Percentiles rank a stretch among this genome's conserved stretches.
These are phyloP conservation scores for Phanerochaete sordida DNA, from an alignment of 768 basidiomycete species.

Conservation along the genomic window DNA sequence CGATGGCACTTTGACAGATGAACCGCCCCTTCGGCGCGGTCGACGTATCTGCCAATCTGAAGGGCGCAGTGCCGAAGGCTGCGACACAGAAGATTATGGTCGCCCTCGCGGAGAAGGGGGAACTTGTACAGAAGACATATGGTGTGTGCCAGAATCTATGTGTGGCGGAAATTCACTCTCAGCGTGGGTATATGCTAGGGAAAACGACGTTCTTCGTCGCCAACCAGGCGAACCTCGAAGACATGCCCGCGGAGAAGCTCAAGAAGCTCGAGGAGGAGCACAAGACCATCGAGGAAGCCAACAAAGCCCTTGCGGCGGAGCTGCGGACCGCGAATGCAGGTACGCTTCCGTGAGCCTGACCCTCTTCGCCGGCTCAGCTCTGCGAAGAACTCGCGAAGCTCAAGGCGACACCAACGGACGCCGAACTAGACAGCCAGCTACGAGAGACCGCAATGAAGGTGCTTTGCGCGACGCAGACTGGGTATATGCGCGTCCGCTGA, in stretches of 20 bases:
- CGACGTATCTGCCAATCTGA: constrained; percentile 87
- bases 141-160: constrained; percentile 40
- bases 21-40: constrained; percentile 94
- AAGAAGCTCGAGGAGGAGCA: constrained; percentile 57
- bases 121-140: constrained; percentile 78
- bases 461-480: not conserved
- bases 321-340: constrained; percentile 48
- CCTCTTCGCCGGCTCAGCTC: constrained; percentile 4
- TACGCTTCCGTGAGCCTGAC: constrained; percentile 19
- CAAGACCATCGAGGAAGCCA: constrained; percentile 54
- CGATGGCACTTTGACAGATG: constrained; percentile 47
- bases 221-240: constrained; percentile 71
- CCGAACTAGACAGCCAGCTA: constrained; percentile 56
- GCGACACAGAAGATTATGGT: constrained; percentile 81
- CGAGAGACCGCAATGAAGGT: constrained; percentile 52
- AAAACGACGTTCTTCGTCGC: constrained; percentile 87
- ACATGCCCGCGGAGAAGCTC: constrained; percentile 60
- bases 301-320: constrained; percentile 48
- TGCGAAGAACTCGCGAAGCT: constrained; percentile 59
- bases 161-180: not conserved
- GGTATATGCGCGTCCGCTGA: not conserved
- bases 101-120: constrained; percentile 81
- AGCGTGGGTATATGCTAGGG: constrained; percentile 38
- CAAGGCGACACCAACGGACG: constrained; percentile 65
- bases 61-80: constrained; percentile 83